These are phyloP conservation scores for Claviceps humidiphila DNA, from an alignment of 2,329 filamentous ascomycete species.

Conservation along the genomic window DNA sequence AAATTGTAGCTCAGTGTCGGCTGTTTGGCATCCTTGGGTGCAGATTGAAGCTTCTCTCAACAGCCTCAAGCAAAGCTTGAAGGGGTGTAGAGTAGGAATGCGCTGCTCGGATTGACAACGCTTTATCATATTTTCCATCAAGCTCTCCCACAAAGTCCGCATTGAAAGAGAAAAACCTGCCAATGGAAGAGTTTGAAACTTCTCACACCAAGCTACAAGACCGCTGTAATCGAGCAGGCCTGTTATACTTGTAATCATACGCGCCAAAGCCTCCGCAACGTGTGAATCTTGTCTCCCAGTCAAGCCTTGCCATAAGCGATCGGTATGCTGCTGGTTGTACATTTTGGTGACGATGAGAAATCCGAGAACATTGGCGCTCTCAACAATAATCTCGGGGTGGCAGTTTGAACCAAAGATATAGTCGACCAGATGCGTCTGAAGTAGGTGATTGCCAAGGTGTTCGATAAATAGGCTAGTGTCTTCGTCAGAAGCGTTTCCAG, in stretches of 20 bases:
- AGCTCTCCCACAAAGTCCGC: conserved; percentile 44
- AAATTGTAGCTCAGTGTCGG: conserved; percentile 47
- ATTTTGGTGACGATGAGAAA: conserved; percentile 71
- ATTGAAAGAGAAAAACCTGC: conserved; percentile 48
- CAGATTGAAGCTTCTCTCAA: conserved; percentile 57
- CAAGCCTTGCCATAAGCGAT: conserved; percentile 74
- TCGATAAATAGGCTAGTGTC: conserved; percentile 38
- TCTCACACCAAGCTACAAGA: conserved; percentile 55
- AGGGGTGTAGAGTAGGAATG: conserved; percentile 28
- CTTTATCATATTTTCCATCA: conserved; percentile 36
- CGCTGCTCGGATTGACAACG: conserved; percentile 27
- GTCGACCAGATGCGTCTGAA: conserved; percentile 58
- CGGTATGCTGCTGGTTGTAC: conserved; percentile 59
- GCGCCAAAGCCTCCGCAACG: conserved; percentile 66
- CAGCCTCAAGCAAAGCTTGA: conserved; percentile 47
- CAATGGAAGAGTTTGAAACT: conserved; percentile 52
- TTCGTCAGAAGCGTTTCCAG: conserved; percentile 33
- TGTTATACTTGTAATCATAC: conserved; percentile 42
- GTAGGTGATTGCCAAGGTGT: conserved; percentile 57
- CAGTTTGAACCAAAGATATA: conserved; percentile 87
- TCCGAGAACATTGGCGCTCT: conserved; percentile 71
- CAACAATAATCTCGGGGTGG: conserved; percentile 75
- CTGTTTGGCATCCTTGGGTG: conserved; percentile 37
- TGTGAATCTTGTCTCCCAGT: conserved; percentile 70
- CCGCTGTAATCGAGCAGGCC: conserved; percentile 33